Evolutionary conservation across 176 grass and related monocot species (phyloP).

Genomic region (Dactylis glomerata): DNA sequence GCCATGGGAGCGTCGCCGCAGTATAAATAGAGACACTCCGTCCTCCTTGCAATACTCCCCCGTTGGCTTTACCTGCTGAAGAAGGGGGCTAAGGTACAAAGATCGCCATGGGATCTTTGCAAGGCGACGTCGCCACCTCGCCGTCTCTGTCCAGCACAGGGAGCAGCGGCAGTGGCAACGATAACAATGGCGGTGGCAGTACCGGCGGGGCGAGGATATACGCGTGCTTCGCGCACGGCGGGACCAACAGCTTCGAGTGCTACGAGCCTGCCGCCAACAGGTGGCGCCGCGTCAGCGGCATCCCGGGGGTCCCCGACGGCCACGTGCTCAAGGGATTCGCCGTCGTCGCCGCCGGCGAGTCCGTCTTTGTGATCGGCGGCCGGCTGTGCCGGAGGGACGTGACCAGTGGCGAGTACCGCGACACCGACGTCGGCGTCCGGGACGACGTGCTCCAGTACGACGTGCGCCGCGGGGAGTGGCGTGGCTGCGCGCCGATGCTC

Average conservation of each 20-base stretch:
- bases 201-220: constrained; percentile 37
- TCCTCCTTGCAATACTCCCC: constrained; percentile 29
- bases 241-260: constrained; percentile 43
- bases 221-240: constrained; percentile 36
- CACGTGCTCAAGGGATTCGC: constrained; percentile 60
- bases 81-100: background rate
- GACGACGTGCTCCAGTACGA: constrained; percentile 48
- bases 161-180: constrained; percentile 17
- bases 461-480: constrained; percentile 46
- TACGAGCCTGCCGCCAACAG: constrained; percentile 53
- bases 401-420: background rate
- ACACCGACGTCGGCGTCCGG: constrained; percentile 45
- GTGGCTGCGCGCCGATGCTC: constrained; percentile 35
- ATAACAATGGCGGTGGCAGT: background rate
- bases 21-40: background rate
- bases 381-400: constrained; percentile 40
- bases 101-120: constrained; percentile 44
- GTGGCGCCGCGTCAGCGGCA: constrained; percentile 36
- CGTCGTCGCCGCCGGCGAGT: constrained; percentile 37
- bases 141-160: constrained; percentile 36
- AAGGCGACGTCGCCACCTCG: constrained; percentile 28
- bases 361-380: constrained; percentile 55
- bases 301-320: constrained; percentile 44
- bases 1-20: background rate
- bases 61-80: background rate